A percentile compares a stretch with the other conserved stretches of the same genome.
Conservation (phyloP, 345 rosid genomes). For the Cardamine occulta region DNA sequence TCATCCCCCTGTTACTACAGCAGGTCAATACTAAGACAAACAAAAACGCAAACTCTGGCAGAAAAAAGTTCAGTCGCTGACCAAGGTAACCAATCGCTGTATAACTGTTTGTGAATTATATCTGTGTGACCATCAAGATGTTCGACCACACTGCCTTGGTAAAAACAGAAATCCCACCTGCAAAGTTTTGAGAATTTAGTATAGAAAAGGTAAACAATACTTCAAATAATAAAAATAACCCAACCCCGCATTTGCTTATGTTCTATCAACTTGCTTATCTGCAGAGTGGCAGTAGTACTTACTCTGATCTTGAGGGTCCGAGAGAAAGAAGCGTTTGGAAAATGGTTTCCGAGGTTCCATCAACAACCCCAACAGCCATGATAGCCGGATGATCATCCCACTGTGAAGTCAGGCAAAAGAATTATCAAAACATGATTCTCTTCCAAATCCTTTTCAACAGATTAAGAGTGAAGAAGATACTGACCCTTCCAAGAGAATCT, state of each 20-base stretch:
- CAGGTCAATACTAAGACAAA: conserved; percentile 26
- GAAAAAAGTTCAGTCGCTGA: conserved; percentile 44
- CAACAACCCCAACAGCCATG: conserved; percentile 96
- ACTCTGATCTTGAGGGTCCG: conserved; percentile 96
- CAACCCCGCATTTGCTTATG: conserved; percentile 4
- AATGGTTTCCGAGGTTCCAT: conserved; percentile 90
- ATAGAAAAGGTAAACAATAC: conserved; percentile 3
- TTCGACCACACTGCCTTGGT: conserved; percentile 87
- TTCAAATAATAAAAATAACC: neutral
- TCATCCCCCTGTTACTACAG: conserved; percentile 72
- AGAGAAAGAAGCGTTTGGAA: conserved; percentile 94
- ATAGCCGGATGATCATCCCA: conserved; percentile 99
- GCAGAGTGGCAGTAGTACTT: conserved; percentile 37
- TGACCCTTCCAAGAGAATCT: conserved; percentile 69
- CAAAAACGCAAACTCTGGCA: conserved; percentile 1
- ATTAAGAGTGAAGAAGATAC: conserved; percentile 36
- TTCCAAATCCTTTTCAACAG: neutral
- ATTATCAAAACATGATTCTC: conserved; percentile 1
- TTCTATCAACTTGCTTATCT: neutral
- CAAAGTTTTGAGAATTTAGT: conserved; percentile 24
- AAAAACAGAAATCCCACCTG: conserved; percentile 98
- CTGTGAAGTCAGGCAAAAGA: conserved; percentile 44
- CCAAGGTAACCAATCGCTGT: conserved; percentile 91
- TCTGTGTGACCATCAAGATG: conserved; percentile 97
- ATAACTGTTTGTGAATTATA: conserved; percentile 83